Conservation (phyloP, 108 stramenopile species). For the Epipyxis sp. region DNA sequence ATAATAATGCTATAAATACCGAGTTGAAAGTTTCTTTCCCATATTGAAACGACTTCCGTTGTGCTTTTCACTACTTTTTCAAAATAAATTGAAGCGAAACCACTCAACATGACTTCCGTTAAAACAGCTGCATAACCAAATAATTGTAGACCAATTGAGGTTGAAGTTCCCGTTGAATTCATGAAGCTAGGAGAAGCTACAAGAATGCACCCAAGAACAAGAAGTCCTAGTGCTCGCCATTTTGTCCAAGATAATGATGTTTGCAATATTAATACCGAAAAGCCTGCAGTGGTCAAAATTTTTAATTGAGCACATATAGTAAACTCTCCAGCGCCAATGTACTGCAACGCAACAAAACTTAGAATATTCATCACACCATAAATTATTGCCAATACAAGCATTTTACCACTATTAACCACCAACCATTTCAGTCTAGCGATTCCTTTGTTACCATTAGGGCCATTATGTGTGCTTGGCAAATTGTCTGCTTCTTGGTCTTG, state of each 20-base stretch:
- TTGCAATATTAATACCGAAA: constrained; percentile 69
- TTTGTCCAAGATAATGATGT: constrained; percentile 73
- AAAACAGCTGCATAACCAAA: constrained; percentile 74
- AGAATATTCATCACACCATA: constrained; percentile 88
- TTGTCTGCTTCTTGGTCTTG: neutral
- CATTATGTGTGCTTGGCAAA: neutral
- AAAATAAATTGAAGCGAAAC: constrained; percentile 90
- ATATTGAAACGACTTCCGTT: constrained; percentile 69
- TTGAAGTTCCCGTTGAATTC: constrained; percentile 43
- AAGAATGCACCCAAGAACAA: constrained; percentile 78
- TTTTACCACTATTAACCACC: constrained; percentile 67
- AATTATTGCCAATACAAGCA: constrained; percentile 76
- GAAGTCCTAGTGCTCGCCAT: constrained; percentile 78
- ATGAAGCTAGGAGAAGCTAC: constrained; percentile 78
- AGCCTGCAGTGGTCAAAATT: constrained; percentile 83
- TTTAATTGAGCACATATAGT: constrained; percentile 73
- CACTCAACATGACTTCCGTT: constrained; percentile 78
- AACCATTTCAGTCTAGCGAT: constrained; percentile 47
- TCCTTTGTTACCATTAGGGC: too few species aligned
- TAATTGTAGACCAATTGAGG: neutral
- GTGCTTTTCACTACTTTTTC: constrained; percentile 77
- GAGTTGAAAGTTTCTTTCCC: constrained; percentile 86
- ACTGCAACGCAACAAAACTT: constrained; percentile 73
- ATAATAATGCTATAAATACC: constrained; percentile 37
- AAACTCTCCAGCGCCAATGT: constrained; percentile 84